These are phyloP conservation scores for Phellopilus nigrolimitatus DNA, from an alignment of 1,284 basidiomycete genomes.

Conservation along the genomic window DNA sequence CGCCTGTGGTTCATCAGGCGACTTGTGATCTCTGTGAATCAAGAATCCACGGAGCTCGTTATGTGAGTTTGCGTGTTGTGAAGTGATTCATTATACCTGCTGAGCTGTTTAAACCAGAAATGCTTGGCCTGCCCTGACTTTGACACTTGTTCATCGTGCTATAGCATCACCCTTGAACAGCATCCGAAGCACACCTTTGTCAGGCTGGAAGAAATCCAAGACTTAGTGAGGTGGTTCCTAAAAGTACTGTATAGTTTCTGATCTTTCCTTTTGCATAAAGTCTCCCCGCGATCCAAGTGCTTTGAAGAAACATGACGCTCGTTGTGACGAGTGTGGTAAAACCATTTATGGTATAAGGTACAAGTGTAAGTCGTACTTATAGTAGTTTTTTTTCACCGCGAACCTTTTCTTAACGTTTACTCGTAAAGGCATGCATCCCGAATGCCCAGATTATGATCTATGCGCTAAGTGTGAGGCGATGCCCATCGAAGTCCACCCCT, in stretches of 20 bases:
- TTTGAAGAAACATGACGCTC: conserved; percentile 40
- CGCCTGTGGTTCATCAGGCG: conserved; percentile 47
- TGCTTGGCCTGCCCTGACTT: conserved; percentile 71
- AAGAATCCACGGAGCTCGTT: conserved; percentile 60
- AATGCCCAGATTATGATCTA: conserved; percentile 81
- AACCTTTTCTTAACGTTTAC: too few species aligned
- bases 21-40: conserved; percentile 74
- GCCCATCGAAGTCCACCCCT: conserved; percentile 74
- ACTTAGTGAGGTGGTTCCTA: conserved; percentile 41
- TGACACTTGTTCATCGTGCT: conserved; percentile 69
- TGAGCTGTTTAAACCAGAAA: conserved; percentile 45
- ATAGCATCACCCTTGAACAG: conserved; percentile 62
- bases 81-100: neutral
- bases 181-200: conserved; percentile 80
- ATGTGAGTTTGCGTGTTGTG: conserved; percentile 41
- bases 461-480: conserved; percentile 78
- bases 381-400: too few species aligned
- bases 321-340: conserved; percentile 53
- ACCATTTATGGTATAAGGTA: conserved; percentile 61
- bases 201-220: conserved; percentile 51
- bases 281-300: conserved; percentile 26
- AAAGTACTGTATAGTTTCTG: neutral
- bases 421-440: conserved; percentile 73
- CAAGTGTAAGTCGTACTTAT: too few species aligned
- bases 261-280: conserved; percentile 2